These are phyloP conservation scores for Petrea volubilis DNA, from an alignment of 257 asterid genomes.

Conservation along the genomic window DNA sequence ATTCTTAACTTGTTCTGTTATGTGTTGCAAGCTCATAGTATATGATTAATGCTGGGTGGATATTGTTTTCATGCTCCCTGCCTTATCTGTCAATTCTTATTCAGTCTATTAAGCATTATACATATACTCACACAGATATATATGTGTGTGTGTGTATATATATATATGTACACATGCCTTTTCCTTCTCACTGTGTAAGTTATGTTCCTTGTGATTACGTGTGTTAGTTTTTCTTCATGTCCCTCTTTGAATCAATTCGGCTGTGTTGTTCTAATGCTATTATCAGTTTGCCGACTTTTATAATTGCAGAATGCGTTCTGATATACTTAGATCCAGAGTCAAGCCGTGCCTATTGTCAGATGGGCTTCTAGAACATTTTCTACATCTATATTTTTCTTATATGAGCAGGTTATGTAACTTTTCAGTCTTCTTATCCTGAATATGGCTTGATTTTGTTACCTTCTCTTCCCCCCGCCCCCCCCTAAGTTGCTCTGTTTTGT, in stretches of 20 bases:
- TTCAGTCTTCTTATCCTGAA: slow-evolving; percentile 12
- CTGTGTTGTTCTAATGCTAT: slow-evolving; percentile 57
- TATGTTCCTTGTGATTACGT: neutral
- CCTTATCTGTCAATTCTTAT: neutral
- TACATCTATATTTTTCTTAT: slow-evolving; percentile 87
- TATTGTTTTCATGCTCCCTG: neutral
- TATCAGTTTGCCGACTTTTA: slow-evolving; percentile 99
- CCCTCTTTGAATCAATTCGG: slow-evolving; percentile 15
- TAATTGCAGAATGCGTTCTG: slow-evolving; percentile 99
- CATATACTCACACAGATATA: neutral
- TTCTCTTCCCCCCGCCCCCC: no score
- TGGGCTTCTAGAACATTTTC: slow-evolving; percentile 93
- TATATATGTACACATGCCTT: no score
- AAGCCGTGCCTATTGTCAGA: slow-evolving; percentile 69
- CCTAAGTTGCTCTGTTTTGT: slow-evolving; percentile 3
- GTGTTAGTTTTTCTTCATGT: neutral
- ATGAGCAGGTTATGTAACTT: slow-evolving; percentile 81
- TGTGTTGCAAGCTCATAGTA: neutral
- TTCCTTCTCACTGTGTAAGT: neutral
- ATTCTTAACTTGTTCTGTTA: slow-evolving; percentile 5
- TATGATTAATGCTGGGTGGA: neutral
- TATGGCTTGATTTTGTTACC: slow-evolving; percentile 3
- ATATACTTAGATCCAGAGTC: slow-evolving; percentile 95
- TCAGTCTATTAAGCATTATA: neutral
- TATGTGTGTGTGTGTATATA: no score